Evolutionary conservation across 768 basidiomycete genomes (phyloP).

Genomic region (Guyanaporus albipodus): DNA sequence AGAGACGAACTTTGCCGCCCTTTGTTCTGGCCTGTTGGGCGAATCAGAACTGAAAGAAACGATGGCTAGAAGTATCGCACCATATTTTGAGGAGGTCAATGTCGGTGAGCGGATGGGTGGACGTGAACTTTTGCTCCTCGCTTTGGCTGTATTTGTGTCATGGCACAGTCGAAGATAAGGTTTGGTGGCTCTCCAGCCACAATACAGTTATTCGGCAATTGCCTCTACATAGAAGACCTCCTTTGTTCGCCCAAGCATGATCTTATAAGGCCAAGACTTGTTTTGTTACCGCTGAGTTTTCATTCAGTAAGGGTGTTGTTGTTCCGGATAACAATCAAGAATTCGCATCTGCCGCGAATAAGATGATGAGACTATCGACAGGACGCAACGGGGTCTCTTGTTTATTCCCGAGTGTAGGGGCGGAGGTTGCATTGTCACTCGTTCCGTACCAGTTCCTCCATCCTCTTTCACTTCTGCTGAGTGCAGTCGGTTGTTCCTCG

Average conservation of each 20-base stretch:
- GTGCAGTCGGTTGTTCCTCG: no score
- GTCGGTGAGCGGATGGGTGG: constrained; percentile 45
- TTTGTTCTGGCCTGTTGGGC: constrained; percentile 40
- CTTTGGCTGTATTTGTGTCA: constrained; percentile 37
- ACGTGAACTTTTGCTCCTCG: background rate
- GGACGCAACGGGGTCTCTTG: background rate
- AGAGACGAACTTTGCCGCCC: constrained; percentile 25
- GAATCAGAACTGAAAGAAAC: constrained; percentile 10
- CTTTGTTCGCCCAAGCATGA: no score
- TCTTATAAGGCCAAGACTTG: no score
- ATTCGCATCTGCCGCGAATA: background rate
- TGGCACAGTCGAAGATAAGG: constrained; percentile 41
- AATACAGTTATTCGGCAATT: constrained; percentile 35
- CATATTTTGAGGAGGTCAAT: constrained; percentile 67
- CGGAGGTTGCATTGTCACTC: background rate
- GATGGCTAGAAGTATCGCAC: constrained; percentile 38
- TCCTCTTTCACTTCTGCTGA: no score
- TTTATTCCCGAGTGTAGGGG: background rate
- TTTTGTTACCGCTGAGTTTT: no score
- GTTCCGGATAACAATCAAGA: no score
- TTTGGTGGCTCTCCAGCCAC: constrained; percentile 51
- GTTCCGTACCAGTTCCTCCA: no score
- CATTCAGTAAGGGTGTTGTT: no score
- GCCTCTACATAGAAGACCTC: constrained; percentile 27
- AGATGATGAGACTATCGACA: background rate